These are phyloP conservation scores for Phaeomoniella chlamydospora DNA, from an alignment of 2,329 filamentous ascomycete species.

Conservation along the genomic window DNA sequence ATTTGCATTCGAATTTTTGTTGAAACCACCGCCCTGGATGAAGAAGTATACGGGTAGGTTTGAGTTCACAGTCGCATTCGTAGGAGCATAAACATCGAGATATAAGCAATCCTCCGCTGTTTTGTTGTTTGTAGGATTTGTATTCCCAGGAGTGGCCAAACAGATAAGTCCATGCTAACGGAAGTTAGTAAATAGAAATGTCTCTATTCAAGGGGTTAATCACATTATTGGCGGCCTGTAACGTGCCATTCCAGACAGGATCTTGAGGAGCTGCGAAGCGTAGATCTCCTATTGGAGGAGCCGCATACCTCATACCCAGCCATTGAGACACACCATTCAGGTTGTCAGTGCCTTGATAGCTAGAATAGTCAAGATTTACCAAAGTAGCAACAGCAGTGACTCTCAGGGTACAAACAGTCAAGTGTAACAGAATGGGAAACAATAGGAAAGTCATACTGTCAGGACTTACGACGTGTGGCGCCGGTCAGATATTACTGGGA, in stretches of 20 bases:
- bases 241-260: slow-evolving; percentile 30
- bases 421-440: too few relatives aligned
- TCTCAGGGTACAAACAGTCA: too few relatives aligned
- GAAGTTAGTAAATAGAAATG: not conserved
- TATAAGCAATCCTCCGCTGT: slow-evolving; percentile 29
- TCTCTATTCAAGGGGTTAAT: slow-evolving; percentile 8
- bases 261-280: slow-evolving; percentile 56
- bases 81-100: slow-evolving; percentile 24
- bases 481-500: too few relatives aligned
- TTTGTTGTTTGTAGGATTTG: slow-evolving; percentile 45
- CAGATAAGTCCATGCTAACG: slow-evolving; percentile 36
- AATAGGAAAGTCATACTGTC: too few relatives aligned
- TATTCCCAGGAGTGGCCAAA: slow-evolving; percentile 51
- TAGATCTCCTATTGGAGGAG: slow-evolving; percentile 48
- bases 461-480: too few relatives aligned
- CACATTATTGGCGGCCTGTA: slow-evolving; percentile 43
- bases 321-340: slow-evolving; percentile 51
- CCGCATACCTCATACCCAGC: slow-evolving; percentile 63
- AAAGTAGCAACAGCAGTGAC: slow-evolving; percentile 10
- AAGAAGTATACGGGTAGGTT: slow-evolving; percentile 51
- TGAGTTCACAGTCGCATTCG: slow-evolving; percentile 18
- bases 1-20: slow-evolving; percentile 41
- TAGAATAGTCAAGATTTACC: slow-evolving; percentile 53
- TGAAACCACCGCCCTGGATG: slow-evolving; percentile 50
- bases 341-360: slow-evolving; percentile 43